A percentile compares a stretch with the other conserved stretches of the same genome.
phyloP scores from a whole-genome alignment of 306 rosid genomes.

The Vachellia pachyceras region DNA sequence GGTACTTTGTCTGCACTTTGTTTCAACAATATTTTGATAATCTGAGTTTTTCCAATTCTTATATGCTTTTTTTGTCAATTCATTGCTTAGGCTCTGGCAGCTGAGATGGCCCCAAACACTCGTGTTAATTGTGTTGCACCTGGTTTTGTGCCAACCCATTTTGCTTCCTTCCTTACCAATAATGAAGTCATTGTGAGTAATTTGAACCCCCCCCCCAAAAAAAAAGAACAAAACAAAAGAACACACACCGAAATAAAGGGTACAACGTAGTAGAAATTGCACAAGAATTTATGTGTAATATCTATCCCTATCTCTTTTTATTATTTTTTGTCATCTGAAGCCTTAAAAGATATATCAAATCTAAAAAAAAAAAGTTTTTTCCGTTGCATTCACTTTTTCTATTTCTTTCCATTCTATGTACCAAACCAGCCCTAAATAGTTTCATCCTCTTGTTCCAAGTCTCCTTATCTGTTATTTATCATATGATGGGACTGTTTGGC shows the following conservation, averaged over 20 bases:
- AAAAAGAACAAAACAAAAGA: no score
- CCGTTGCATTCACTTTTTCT: neutral
- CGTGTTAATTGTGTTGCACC: constrained; percentile 98
- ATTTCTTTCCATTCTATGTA: neutral
- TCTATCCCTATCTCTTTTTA: neutral
- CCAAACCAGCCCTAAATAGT: neutral
- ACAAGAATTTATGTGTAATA: neutral
- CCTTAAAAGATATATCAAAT: neutral
- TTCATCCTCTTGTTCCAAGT: constrained; percentile 16
- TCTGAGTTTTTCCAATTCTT: neutral
- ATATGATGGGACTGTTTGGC: constrained; percentile 25
- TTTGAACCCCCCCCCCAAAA: neutral
- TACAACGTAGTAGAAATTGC: neutral
- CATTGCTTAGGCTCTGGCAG: constrained; percentile 78
- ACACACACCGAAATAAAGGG: neutral
- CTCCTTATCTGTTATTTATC: neutral
- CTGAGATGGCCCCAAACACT: constrained; percentile 80
- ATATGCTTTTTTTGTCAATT: constrained; percentile 33
- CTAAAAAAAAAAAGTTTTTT: neutral
- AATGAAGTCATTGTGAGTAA: constrained; percentile 57
- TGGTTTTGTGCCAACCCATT: constrained; percentile 91
- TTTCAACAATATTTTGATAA: constrained; percentile 22
- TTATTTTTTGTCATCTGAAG: neutral
- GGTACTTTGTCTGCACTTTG: constrained; percentile 22
- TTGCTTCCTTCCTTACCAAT: constrained; percentile 66